Evolutionary conservation across 192 early-diverging fungal species (phyloP).

Genomic region (Backusella liffmaniae): DNA sequence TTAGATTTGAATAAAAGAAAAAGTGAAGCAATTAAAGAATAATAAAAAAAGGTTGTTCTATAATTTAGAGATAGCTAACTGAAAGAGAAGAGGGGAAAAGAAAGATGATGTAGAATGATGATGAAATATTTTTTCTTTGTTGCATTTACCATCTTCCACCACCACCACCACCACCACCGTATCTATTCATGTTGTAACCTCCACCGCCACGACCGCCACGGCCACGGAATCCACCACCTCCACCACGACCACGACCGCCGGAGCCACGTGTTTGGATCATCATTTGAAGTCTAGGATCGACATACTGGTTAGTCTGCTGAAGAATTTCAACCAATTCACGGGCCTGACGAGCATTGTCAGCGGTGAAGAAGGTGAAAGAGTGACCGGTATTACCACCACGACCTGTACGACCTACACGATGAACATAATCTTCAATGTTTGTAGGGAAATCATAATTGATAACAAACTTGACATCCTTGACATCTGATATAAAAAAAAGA

Average conservation of each 20-base stretch:
- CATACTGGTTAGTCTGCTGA: conserved; percentile 85
- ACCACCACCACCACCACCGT: conserved; percentile 42
- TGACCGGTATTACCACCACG: conserved; percentile 88
- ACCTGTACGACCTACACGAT: conserved; percentile 97
- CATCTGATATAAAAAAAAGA: conserved; percentile 49
- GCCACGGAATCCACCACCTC: conserved; percentile 24
- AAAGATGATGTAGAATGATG: background rate
- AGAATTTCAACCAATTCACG: conserved; percentile 87
- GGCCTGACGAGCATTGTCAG: conserved; percentile 79
- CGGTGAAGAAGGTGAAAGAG: conserved; percentile 93
- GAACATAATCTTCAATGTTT: conserved; percentile 87
- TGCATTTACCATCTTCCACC: conserved; percentile 35
- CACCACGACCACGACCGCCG: conserved; percentile 33
- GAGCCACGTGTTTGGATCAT: conserved; percentile 51
- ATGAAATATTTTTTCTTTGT: background rate
- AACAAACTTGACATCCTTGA: conserved; percentile 95
- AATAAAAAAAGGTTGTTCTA: background rate
- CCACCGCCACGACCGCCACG: conserved; percentile 34
- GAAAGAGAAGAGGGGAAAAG: background rate
- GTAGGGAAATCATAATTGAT: conserved; percentile 97
- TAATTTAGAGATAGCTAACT: background rate
- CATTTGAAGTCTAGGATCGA: conserved; percentile 77
- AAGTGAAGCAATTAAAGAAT: background rate
- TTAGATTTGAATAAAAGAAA: background rate
- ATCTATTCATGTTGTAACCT: conserved; percentile 1